phyloP scores from a whole-genome alignment of 768 basidiomycete genomes.

The Lentinus tigrinus region DNA sequence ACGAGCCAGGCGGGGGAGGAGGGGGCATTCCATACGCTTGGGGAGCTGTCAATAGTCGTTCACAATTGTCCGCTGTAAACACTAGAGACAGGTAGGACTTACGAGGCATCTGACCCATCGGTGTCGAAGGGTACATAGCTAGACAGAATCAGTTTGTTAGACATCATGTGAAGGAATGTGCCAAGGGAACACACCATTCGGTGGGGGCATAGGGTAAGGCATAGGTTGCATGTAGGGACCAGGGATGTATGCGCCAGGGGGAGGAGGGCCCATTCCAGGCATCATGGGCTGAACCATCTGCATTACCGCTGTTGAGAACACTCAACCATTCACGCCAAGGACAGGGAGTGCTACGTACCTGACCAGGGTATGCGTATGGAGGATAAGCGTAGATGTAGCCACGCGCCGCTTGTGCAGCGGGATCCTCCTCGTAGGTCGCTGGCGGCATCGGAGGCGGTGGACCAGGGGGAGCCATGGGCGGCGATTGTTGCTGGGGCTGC shows the following conservation, averaged over 20 bases:
- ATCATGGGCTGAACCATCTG: constrained; percentile 64
- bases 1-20: constrained; percentile 72
- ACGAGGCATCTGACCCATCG: constrained; percentile 90
- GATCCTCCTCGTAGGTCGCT: constrained; percentile 78
- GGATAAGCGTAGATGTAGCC: constrained; percentile 74
- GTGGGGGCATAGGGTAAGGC: constrained; percentile 80
- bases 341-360: constrained; percentile 45
- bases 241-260: constrained; percentile 78
- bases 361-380: constrained; percentile 74
- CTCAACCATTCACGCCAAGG: background rate
- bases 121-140: constrained; percentile 82
- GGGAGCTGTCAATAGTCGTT: constrained; percentile 42
- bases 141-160: too few species aligned
- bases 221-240: constrained; percentile 83
- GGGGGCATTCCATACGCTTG: constrained; percentile 76
- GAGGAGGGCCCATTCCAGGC: constrained; percentile 80
- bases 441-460: constrained; percentile 71
- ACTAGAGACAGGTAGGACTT: constrained; percentile 28
- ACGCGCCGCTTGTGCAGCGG: constrained; percentile 53
- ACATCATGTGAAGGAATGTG: too few species aligned
- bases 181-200: constrained; percentile 54
- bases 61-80: background rate
- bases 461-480: constrained; percentile 65
- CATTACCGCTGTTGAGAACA: background rate
- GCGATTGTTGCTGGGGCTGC: constrained; percentile 61